Base-by-base conservation (phyloP, 176 grass and related monocot genomes). In the Triticum turgidum region DNA sequence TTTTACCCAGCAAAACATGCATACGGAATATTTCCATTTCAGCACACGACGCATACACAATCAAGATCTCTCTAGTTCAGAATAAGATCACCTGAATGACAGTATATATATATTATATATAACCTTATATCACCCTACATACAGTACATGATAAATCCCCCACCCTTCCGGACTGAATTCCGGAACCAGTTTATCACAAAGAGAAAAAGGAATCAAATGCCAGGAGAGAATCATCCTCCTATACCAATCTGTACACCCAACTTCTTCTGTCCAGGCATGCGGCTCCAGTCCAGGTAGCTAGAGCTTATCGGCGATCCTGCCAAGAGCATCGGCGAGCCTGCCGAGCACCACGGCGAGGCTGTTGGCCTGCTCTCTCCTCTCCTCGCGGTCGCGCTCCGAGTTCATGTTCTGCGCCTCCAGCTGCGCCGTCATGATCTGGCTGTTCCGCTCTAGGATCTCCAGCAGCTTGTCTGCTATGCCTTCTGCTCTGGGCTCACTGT, bases 301-400 rank as follows among this genome's bases (percentile, higher is more conserved):
- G 77, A 99, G 90, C 86, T 94, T 99, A 67, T 99, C 97, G 6
- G 97, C 94, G 47, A 98, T 98, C 88, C 85, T 96, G 74, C 92
- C 88, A 73, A 98, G 92, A n/a, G 92, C 92, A 73, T 98, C 97
- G 0, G 97, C 93, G 2, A 98, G 90, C 42, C 87, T 92, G 73
- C 92, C 87, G n/a, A 98, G 93, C 45, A 98, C 88, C 20, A 76
- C 80, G 59, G 92, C 85, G 62, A 98, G 83, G 87, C 92, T 90
- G 67, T 86, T 86, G 15, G 87, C 86, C 67, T 98, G 92, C 42
- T 96, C 90, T 69, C 86, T 89, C 86, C 90, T 96, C 52, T 96
- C 90, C 73, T 96, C 97, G 78, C 94, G 92, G 86, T 98, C 97
- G 11, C 94, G 86, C 87, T 90, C 90, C 25, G 77, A 89, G 79